Evolutionary conservation across 371 early-diverging fungal species (phyloP), one percentile per base, ranked within the genome.

Genomic region (Nematocida ironsii): DNA sequence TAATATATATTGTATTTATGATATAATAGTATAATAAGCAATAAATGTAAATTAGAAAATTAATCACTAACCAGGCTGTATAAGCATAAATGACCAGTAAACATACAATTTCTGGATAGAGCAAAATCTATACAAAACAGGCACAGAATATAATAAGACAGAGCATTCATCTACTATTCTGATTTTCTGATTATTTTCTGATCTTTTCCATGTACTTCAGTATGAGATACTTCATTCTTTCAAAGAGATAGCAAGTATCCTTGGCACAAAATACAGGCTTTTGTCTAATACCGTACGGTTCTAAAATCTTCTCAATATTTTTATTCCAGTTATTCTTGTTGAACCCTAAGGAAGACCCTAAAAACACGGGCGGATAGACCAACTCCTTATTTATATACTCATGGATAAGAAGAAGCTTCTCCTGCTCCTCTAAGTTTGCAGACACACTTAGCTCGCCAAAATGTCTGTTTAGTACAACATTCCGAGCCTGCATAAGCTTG

Each of bases 171-270:
- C 33, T 33, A 33, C 33, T 27, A 27, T 68, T 6, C 47, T 68
- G 47, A 25, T 13, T 48, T 68, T 20, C 45, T 18, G 25, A 33
- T 72, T 81, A 73, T 72, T 80, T 84, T 64, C 68, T 82, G 27
- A 64, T 62, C 42, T 62, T 62, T 39, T 84, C 83, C 61, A 78
- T 71, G 44, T 83, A 83, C 71, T 82, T 83, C 6, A 86, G 50
- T 16, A 86, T 58, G 2, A 86, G 71, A 45, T 70, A 68, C 72
- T 86, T 86, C 48, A 86, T 72, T 58, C 84, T 85, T 57, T 86
- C 87, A 84, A 83, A 86, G 25, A 73, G 45, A 25, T 84, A 56
- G 60, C 72, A 72, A 48, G 81, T 86, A 45, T 75, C 78, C n/a
- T 73, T 62, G 11, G 72, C 72, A 5, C 66, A 62, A 27, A 73